Conservation (phyloP, 768 basidiomycete species). For the Royoungia palumana region DNA sequence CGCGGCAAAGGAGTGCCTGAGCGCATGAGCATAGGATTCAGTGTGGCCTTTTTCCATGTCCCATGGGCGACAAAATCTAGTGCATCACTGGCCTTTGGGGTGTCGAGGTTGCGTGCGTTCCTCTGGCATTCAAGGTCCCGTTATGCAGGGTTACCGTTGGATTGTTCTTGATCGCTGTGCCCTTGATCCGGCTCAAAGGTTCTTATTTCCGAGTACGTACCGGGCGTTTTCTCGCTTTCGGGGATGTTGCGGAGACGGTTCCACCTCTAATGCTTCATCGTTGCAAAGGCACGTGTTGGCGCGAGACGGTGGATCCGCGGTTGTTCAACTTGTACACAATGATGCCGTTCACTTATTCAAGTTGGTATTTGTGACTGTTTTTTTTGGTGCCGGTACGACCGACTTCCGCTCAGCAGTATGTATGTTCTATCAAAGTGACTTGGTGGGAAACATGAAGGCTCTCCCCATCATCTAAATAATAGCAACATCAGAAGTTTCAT, state of each 20-base stretch:
- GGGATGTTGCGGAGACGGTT: constrained; percentile 19
- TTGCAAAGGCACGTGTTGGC: too few relatives aligned
- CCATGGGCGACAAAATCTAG: constrained; percentile 38
- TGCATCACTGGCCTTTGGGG: constrained; percentile 35
- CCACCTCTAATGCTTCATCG: constrained; percentile 5
- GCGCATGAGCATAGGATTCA: constrained; percentile 25
- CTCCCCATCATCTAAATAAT: too few relatives aligned
- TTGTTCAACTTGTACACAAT: too few relatives aligned
- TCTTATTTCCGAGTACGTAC: constrained; percentile 32
- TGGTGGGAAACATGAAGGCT: too few relatives aligned
- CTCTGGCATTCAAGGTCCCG: background rate
- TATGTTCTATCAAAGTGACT: too few relatives aligned
- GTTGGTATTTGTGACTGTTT: too few relatives aligned
- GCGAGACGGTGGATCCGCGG: too few relatives aligned
- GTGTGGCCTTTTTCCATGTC: constrained; percentile 41
- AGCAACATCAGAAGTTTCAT: too few relatives aligned
- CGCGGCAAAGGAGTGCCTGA: background rate
- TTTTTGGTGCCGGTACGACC: too few relatives aligned
- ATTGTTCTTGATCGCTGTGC: constrained; percentile 37
- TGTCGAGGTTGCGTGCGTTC: constrained; percentile 36
- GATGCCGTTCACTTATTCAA: too few relatives aligned
- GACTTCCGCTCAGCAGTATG: too few relatives aligned
- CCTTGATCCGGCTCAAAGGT: constrained; percentile 35
- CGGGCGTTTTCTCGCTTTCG: background rate
- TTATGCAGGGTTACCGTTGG: constrained; percentile 28